Evolutionary conservation across 192 early-diverging fungal species (phyloP), one percentile per base, ranked within the genome.

Genomic region (Backusella morwellensis): DNA sequence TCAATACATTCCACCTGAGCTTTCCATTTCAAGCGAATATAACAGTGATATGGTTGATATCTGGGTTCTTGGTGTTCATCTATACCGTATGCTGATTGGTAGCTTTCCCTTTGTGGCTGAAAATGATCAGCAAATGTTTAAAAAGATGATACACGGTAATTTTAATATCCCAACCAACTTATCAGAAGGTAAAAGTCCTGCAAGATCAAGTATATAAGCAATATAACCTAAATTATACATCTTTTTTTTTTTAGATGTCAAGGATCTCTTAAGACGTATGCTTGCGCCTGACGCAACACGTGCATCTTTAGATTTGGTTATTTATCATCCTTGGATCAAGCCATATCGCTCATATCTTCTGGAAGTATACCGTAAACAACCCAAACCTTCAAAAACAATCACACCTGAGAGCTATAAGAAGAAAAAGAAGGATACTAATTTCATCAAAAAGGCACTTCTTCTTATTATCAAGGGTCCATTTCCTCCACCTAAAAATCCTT

Each of bases 21-120:
- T 78, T 23, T 68, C 72, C 29, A 36, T 69, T 32, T 29, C 42
- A 54, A 66, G 23, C 12, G 29, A 66, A 44, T 74, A 68, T 68
- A 23, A 73, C 35, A 50, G 66, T 54, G 72, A 68, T n/a, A 36
- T 74, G 32, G 72, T 66, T 7, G 97, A 98, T 79, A 91, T 96
- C 32, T 98, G 97, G 97, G 94, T 93, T 29, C 79, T 97, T 14
- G 97, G 97, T 17, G 92, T 98, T 2, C 86, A 95, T 6, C 78
- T 98, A 6, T 98, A 96, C 79, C 91, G 95, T 32, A 89, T 97
- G 83, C 87, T 81, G 1, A 81, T 83, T 12, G 86, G 86, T n/a
- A 73, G 78, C 6, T 83, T 86, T 79, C 86, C 86, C 2, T 88
- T 88, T 52, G 36, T 72, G 6, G 87, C 85, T 7, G 21, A 76